A percentile compares a stretch with the other conserved stretches of the same genome.
Conservation (phyloP, 768 basidiomycete species). For the Lactifluus echinatus region DNA sequence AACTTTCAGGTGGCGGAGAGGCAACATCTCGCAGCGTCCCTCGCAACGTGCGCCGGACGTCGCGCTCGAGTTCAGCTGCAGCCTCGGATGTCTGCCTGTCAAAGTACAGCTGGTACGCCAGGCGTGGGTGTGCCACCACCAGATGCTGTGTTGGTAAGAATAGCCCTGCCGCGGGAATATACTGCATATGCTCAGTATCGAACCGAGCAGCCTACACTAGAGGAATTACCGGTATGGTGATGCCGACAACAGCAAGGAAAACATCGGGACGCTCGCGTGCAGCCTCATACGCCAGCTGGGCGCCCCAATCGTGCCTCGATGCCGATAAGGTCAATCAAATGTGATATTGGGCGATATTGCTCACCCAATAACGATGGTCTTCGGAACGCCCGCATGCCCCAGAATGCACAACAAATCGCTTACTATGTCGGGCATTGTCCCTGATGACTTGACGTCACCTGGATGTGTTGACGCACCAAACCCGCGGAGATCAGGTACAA, state of each 20-base stretch:
- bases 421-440: constrained; percentile 51
- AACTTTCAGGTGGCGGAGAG: constrained; percentile 48
- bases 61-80: constrained; percentile 42
- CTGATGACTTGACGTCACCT: constrained; percentile 49
- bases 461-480: constrained; percentile 64
- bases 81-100: constrained; percentile 40
- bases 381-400: constrained; percentile 37
- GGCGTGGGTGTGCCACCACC: constrained; percentile 36
- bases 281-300: constrained; percentile 57
- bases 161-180: constrained; percentile 43
- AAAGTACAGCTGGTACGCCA: constrained; percentile 55
- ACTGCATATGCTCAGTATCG: no score
- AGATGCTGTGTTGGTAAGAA: constrained; percentile 41
- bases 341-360: background rate
- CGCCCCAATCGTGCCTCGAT: constrained; percentile 68
- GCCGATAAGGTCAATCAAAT: background rate
- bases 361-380: constrained; percentile 58
- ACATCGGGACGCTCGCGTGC: constrained; percentile 60
- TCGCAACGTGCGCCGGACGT: constrained; percentile 50
- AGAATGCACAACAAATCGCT: constrained; percentile 59
- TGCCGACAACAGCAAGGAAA: constrained; percentile 49
- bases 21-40: constrained; percentile 43
- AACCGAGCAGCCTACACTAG: no score
- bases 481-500: constrained; percentile 59
- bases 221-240: constrained; percentile 47